Base-by-base conservation (phyloP, 2,329 filamentous ascomycete species). In the Xylariaceae sp. region DNA sequence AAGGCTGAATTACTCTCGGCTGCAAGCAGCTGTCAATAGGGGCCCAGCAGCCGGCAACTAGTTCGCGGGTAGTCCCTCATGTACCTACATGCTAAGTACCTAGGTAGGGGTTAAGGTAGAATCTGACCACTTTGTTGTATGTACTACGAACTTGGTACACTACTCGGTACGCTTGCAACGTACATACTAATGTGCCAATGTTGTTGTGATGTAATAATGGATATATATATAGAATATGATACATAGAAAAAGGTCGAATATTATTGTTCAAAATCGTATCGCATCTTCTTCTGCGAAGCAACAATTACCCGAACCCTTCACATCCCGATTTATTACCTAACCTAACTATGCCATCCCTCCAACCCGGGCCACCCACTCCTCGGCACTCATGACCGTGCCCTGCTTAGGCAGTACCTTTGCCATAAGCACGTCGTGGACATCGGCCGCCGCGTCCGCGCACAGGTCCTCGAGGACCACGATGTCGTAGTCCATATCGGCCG, bases 401-500 rank as follows among this genome's bases (percentile, higher is more conserved):
- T 72, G 71, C 50, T 61, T 65, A 10, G 57, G 40, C 48, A 76
- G 70, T 1, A 75, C 61, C 60, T 71, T 71, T 7, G 69, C 59
- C 52, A 74, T 63, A 48, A 75, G 21, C 3, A 74, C 29, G 3
- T 64, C 47, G 51, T 75, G 73, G 6, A 73, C 60, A n/a, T 72
- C 69, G 10, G 61, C 54, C 18, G 74, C 62, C 0, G 48, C 46
- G 59, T 76, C 74, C 58, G 72, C 59, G 50, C 73, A 75, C 6
- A 73, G 57, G 57, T 76, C 73, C 20, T 63, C 59, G 42, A 76
- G 48, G 7, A 75, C 67, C 4, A 65, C 69, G 43, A 75, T 41
- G 12, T 56, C 50, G 43, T 73, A 74, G 56, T 76, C 74, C 54
- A 70, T 48, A 62, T 76, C 73, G 29, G 65, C 65, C 5, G 71